Conservation (phyloP, 495 filamentous ascomycete species). For the Lasiosphaeria hispida region DNA sequence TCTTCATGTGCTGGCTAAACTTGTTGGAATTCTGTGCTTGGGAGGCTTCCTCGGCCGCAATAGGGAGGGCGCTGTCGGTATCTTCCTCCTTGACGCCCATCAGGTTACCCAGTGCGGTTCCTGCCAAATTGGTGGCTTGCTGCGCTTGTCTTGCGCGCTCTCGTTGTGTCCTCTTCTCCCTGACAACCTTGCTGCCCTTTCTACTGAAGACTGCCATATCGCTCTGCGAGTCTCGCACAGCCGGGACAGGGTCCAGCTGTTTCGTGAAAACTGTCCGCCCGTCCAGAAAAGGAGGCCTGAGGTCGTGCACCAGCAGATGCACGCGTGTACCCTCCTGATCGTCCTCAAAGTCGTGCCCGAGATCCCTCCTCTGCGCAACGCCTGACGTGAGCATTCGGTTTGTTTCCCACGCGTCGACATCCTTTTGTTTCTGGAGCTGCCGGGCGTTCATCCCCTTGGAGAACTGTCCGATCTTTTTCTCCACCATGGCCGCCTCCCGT, state of each 20-base stretch:
- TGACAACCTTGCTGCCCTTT: slow-evolving; percentile 91
- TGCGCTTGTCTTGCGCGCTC: slow-evolving; percentile 95
- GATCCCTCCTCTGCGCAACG: slow-evolving; percentile 84
- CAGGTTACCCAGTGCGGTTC: slow-evolving; percentile 87
- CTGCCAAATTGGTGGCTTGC: slow-evolving; percentile 89
- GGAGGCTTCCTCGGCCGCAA: slow-evolving; percentile 63
- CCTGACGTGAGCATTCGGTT: slow-evolving; percentile 98
- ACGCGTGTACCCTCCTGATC: slow-evolving; percentile 89
- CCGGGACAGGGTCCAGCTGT: slow-evolving; percentile 92
- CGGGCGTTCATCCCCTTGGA: slow-evolving; percentile 59
- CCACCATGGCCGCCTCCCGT: slow-evolving; percentile 64
- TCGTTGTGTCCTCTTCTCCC: slow-evolving; percentile 84
- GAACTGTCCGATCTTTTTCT: slow-evolving; percentile 68
- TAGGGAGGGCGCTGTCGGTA: slow-evolving; percentile 78
- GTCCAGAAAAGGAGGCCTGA: slow-evolving; percentile 94
- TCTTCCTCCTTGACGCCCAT: slow-evolving; percentile 96
- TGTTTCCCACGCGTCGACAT: slow-evolving; percentile 96
- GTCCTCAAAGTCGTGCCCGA: slow-evolving; percentile 77
- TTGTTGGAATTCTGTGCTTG: slow-evolving; percentile 64
- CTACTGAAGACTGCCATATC: slow-evolving; percentile 99
- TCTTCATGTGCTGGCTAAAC: slow-evolving; percentile 88
- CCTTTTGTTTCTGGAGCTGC: slow-evolving; percentile 81
- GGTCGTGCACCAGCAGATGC: slow-evolving; percentile 89
- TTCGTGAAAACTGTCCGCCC: slow-evolving; percentile 95
- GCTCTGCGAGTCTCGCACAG: slow-evolving; percentile 90